These are phyloP conservation scores for Yarrowia yakushimensis DNA, from an alignment of 805 yeast genomes.

Conservation along the genomic window DNA sequence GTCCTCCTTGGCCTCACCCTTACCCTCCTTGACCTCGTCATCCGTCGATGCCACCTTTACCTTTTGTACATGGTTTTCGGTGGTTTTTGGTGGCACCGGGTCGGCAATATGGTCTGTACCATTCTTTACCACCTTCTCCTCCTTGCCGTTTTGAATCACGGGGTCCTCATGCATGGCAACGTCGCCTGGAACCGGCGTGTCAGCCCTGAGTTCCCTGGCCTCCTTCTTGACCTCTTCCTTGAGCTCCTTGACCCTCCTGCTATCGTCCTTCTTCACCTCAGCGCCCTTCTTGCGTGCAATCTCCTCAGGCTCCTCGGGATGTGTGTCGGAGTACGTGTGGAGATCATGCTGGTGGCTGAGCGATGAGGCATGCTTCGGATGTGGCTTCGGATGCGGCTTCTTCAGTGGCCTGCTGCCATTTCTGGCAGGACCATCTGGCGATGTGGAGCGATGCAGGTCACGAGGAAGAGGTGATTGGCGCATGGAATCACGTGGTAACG, in stretches of 20 bases:
- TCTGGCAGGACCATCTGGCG: neutral
- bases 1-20: neutral
- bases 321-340: slow-evolving; percentile 10
- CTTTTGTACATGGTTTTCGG: slow-evolving; percentile 7
- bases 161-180: slow-evolving; percentile 6
- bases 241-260: neutral
- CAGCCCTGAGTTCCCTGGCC: neutral
- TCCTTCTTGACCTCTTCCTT: neutral
- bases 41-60: neutral
- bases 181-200: neutral
- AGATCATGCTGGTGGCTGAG: slow-evolving; percentile 11
- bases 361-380: neutral
- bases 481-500: neutral
- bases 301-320: slow-evolving; percentile 22
- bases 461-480: neutral
- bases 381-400: neutral
- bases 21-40: neutral
- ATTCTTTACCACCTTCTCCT: neutral
- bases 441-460: neutral
- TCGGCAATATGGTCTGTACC: neutral
- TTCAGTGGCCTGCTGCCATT: neutral
- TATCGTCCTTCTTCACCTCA: neutral
- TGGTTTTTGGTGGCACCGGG: neutral
- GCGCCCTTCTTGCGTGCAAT: neutral
- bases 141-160: slow-evolving; percentile 1